Conservation (phyloP, 2,329 filamentous ascomycete species). For the Lanzia echinophila region DNA sequence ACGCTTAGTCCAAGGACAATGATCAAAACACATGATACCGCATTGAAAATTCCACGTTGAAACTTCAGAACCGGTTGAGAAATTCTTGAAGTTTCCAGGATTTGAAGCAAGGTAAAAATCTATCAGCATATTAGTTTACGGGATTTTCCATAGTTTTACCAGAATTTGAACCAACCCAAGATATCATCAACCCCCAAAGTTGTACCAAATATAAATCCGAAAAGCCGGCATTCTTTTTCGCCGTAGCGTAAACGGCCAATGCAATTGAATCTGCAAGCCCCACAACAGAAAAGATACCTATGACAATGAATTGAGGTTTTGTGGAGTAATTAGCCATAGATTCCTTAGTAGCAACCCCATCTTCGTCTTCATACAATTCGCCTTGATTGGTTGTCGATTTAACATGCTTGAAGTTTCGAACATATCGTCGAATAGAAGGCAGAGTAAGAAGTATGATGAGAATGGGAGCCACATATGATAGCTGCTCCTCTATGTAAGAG, state of each 20-base stretch:
- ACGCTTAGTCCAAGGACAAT: conserved; percentile 10
- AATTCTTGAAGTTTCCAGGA: conserved; percentile 16
- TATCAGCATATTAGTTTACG: conserved; percentile 25
- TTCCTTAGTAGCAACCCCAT: conserved; percentile 60
- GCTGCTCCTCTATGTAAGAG: neutral
- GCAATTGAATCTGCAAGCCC: conserved; percentile 51
- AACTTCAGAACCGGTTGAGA: conserved; percentile 14
- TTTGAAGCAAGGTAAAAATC: conserved; percentile 39
- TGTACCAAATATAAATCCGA: conserved; percentile 35
- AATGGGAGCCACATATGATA: conserved; percentile 6
- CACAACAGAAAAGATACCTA: conserved; percentile 43
- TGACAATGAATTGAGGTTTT: conserved; percentile 45
- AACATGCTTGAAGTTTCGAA: conserved; percentile 13
- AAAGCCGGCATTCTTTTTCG: conserved; percentile 21
- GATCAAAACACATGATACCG: conserved; percentile 15
- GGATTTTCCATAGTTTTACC: conserved; percentile 15
- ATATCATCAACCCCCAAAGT: conserved; percentile 50
- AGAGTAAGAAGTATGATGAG: conserved; percentile 18
- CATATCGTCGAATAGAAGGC: conserved; percentile 18
- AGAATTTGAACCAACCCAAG: conserved; percentile 49
- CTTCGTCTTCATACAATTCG: conserved; percentile 54
- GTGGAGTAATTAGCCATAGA: conserved; percentile 55
- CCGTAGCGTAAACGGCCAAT: conserved; percentile 45
- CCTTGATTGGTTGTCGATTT: conserved; percentile 11
- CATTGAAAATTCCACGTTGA: conserved; percentile 11